These are phyloP conservation scores for Ogataea kodamae DNA, from an alignment of 805 yeast genomes.

Conservation along the genomic window DNA sequence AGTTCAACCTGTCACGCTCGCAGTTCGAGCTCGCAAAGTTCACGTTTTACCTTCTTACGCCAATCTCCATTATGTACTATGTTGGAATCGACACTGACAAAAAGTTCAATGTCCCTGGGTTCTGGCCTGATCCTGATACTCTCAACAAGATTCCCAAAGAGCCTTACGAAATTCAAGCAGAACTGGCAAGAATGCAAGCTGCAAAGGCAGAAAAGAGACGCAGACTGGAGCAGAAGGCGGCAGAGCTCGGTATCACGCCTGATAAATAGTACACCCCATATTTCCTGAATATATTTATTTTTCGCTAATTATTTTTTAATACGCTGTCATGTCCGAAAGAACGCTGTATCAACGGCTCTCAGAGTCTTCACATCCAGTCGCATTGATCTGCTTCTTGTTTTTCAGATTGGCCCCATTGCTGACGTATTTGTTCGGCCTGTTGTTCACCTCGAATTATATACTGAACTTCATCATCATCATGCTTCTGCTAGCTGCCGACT, in stretches of 20 bases:
- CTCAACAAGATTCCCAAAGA: slow-evolving; percentile 90
- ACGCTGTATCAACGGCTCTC: slow-evolving; percentile 46
- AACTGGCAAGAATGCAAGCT: slow-evolving; percentile 78
- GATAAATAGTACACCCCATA: slow-evolving; percentile 38
- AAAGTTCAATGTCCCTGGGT: slow-evolving; percentile 87
- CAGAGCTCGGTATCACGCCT: slow-evolving; percentile 59
- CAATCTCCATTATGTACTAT: slow-evolving; percentile 88
- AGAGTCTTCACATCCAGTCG: slow-evolving; percentile 83
- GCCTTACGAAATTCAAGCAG: slow-evolving; percentile 87
- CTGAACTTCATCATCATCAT: slow-evolving; percentile 77
- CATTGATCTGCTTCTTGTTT: slow-evolving; percentile 58
- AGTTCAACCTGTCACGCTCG: slow-evolving; percentile 39
- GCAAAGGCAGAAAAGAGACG: slow-evolving; percentile 72
- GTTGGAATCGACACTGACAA: slow-evolving; percentile 88
- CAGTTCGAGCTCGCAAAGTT: slow-evolving; percentile 62
- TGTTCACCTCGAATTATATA: slow-evolving; percentile 64
- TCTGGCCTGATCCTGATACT: slow-evolving; percentile 96
- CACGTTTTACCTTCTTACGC: slow-evolving; percentile 80
- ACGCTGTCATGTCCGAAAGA: slow-evolving; percentile 14
- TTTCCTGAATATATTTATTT: slow-evolving; percentile 4
- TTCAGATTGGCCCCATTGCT: slow-evolving; percentile 62
- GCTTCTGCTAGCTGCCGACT: slow-evolving; percentile 78
- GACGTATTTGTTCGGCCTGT: slow-evolving; percentile 66
- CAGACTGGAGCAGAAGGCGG: slow-evolving; percentile 68
- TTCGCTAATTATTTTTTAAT: slow-evolving; percentile 6